Base-by-base conservation (phyloP, 148 eudicot genomes). In the Vaccinium vitisidaea region DNA sequence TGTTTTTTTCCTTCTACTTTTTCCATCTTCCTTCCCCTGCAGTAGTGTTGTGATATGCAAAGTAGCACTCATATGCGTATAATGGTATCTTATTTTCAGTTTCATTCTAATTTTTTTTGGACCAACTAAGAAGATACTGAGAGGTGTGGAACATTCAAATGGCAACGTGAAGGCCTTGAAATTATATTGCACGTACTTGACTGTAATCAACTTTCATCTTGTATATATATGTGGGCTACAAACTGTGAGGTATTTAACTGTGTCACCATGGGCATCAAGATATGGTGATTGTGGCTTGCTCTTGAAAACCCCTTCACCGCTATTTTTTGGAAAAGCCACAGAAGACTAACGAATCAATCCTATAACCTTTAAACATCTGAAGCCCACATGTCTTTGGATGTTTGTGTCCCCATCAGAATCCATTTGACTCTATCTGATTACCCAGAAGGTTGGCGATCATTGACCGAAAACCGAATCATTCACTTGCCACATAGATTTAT, bases 101-200 rank as follows among this genome's bases (percentile, higher is more conserved):
- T 55, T 52, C 6, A 25, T 50, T 79, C 6, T 25, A 8, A 25
- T 54, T 14, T 12, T 54, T 53, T 75, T 67, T 77, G 16, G 39
- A 46, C 52, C 73, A 56, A 65, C 5, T 46, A 63, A 63, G 55
- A 81, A n/a, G 32, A 46, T 54, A 15, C 4, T 39, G 21, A 12
- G 52, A 48, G 55, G 79, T 2, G 23, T 48, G 79, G 56, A 76
- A 8, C 55, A 76, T 76, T 48, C 30, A 49, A 46, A 76, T 50
- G 79, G 79, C 79, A 76, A 49, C 9, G 30, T 23, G 23, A 49
- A 76, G 79, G 32, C 79, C 79, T 48, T 76, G 25, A 9, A n/a
- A 76, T 76, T 76, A 21, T 49, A 27, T 21, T 48, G 6, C 30
- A 76, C 30, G 30, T 76, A 50, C 23, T 49, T 76, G 55, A 76